These are phyloP conservation scores for Avena atlantica DNA, from an alignment of 176 grass and related monocot genomes.

Conservation along the genomic window DNA sequence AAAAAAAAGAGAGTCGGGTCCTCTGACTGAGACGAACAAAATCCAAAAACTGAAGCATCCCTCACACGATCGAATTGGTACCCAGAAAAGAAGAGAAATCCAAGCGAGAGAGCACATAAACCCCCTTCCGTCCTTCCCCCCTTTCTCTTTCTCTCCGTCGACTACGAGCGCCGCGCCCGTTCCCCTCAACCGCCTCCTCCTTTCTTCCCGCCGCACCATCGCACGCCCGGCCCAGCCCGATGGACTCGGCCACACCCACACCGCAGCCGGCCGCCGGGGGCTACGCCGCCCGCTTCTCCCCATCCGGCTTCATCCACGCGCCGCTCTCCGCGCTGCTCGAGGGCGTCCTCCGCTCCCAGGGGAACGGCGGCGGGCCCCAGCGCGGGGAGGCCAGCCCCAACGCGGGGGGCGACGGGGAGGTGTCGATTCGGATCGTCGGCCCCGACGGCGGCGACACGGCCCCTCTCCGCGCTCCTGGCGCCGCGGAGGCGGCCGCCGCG, in stretches of 20 bases:
- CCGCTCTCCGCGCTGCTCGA: conserved; percentile 82
- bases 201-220: not conserved
- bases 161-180: not conserved
- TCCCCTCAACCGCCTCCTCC: not conserved
- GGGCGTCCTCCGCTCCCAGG: conserved; percentile 68
- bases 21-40: not conserved
- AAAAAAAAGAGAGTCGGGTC: not conserved
- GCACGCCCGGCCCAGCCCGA: conserved; percentile 3
- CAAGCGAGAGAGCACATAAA: not conserved
- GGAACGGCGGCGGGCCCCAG: conserved; percentile 18
- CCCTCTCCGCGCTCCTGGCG: conserved; percentile 1
- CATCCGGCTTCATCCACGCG: conserved; percentile 81
- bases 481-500: conserved; percentile 21
- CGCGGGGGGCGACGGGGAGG: conserved; percentile 27
- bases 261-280: conserved; percentile 41
- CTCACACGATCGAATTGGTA: not conserved
- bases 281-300: conserved; percentile 75
- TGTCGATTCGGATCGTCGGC: conserved; percentile 87
- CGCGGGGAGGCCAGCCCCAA: not conserved
- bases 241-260: conserved; percentile 49
- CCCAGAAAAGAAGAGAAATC: not conserved
- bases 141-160: not conserved
- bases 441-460: conserved; percentile 36
- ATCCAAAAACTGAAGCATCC: conserved; percentile 1
- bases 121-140: not conserved